phyloP scores from a whole-genome alignment of 2,329 filamentous ascomycete genomes.

The Sclerotiophoma versabilis region DNA sequence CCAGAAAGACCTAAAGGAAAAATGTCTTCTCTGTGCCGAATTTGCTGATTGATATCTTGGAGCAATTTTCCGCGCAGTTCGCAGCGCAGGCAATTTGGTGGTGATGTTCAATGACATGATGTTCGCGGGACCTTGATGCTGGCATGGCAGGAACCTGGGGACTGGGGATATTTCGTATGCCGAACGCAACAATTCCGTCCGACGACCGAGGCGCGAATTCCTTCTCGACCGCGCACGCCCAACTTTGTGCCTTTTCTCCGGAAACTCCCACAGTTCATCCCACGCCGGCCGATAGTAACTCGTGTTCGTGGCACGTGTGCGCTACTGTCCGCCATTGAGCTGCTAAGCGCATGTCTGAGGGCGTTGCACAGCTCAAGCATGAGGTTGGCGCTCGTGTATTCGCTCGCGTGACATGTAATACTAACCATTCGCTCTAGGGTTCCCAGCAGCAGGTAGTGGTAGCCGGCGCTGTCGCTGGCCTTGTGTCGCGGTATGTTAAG shows the following conservation, averaged over 20 bases:
- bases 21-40: conserved; percentile 10
- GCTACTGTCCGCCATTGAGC: conserved; percentile 24
- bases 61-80: conserved; percentile 12
- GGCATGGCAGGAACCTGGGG: conserved; percentile 7
- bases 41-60: conserved; percentile 5
- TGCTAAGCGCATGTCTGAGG: conserved; percentile 68
- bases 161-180: conserved; percentile 21
- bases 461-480: conserved; percentile 76
- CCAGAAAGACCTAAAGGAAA: conserved; percentile 31
- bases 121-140: conserved; percentile 8
- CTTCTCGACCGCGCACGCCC: conserved; percentile 16
- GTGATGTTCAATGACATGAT: conserved; percentile 41
- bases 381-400: conserved; percentile 57
- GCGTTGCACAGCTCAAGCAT: conserved; percentile 71
- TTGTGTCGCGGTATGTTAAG: conserved; percentile 78
- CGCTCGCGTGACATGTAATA: conserved; percentile 2
- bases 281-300: conserved; percentile 23
- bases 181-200: conserved; percentile 17
- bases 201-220: conserved; percentile 13
- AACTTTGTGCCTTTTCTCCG: conserved; percentile 22
- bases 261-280: conserved; percentile 19
- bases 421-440: conserved; percentile 56
- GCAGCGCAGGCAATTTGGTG: conserved; percentile 24
- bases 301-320: conserved; percentile 27
- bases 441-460: conserved; percentile 70